These are phyloP conservation scores for Monosporozyma solicola DNA, from an alignment of 805 yeast genomes.

Conservation along the genomic window DNA sequence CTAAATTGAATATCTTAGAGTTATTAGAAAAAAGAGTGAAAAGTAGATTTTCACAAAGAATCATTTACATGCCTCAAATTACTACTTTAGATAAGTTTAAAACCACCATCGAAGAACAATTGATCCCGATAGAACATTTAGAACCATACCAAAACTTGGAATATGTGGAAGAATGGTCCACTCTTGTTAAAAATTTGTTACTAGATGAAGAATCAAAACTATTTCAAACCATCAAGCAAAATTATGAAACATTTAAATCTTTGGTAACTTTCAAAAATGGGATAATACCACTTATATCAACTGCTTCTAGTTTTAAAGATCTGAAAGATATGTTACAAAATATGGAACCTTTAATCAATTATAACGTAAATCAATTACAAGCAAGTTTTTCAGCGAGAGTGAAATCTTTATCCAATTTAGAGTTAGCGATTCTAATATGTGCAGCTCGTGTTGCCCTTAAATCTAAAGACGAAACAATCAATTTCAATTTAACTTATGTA, in stretches of 20 bases:
- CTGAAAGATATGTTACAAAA: constrained; percentile 16
- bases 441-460: constrained; percentile 65
- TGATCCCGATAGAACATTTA: not conserved
- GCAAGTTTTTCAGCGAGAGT: constrained; percentile 20
- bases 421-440: constrained; percentile 59
- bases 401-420: constrained; percentile 55
- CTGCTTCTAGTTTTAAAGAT: constrained; percentile 23
- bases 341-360: constrained; percentile 15
- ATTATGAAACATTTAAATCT: constrained; percentile 53
- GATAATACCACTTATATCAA: constrained; percentile 35
- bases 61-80: constrained; percentile 51
- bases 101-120: constrained; percentile 35
- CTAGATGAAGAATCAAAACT: constrained; percentile 27
- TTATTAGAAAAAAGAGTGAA: constrained; percentile 84
- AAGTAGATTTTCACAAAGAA: constrained; percentile 77
- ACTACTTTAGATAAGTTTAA: constrained; percentile 41
- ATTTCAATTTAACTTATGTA: constrained; percentile 65
- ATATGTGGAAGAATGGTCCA: constrained; percentile 36
- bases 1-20: constrained; percentile 69
- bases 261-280: constrained; percentile 41
- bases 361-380: constrained; percentile 23
- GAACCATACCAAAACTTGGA: not conserved
- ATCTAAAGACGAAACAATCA: constrained; percentile 47
- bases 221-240: constrained; percentile 32
- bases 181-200: constrained; percentile 25